Evolutionary conservation across 73 alveolate genomes (phyloP), one percentile per base, ranked within the genome.

Genomic region (Paramecium caudatum): DNA sequence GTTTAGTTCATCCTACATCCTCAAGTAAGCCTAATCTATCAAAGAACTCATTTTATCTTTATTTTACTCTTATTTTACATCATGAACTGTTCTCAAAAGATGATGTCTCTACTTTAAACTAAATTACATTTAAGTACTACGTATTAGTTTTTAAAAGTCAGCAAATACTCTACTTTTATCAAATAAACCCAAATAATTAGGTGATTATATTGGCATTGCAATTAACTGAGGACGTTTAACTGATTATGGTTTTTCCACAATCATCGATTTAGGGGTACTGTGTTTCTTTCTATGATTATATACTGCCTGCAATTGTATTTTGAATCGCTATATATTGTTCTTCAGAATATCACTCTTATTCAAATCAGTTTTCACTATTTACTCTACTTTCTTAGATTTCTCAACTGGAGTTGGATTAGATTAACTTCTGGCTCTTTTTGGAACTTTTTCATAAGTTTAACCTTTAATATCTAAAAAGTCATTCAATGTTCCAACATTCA

Each of bases 151-250:
- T 55, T 37, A 19, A 19, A 55, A 55, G 16, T 55, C 80, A 4
- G 23, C 80, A 27, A 23, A 55, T 12, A 55, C 80, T 55, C 30
- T 55, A 0, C 17, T 25, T 32, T 33, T 65, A 65, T 65, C 83
- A 65, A 65, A 65, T 8, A 65, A 32, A 13, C 83, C 83, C 34
- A 65, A 65, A 65, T 33, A 65, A 30, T 65, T 65, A 13, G 83
- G 83, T 10, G 47, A 65, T 65, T 33, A 32, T 10, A 65, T 65
- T 65, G 23, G 30, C 23, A 55, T 15, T 19, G 46, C 23, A 10
- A 23, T 43, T 9, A 55, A 55, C n/a, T 55, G 30, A 21, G 23
- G 80, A 2, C 45, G 23, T 55, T 65, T 65, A 65, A 33, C 50
- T 1, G 49, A 25, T n/a, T 65, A 32, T 12, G 47, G 83, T 65